Conservation (phyloP, 805 yeast species). For the Grigorovia jiainica region DNA sequence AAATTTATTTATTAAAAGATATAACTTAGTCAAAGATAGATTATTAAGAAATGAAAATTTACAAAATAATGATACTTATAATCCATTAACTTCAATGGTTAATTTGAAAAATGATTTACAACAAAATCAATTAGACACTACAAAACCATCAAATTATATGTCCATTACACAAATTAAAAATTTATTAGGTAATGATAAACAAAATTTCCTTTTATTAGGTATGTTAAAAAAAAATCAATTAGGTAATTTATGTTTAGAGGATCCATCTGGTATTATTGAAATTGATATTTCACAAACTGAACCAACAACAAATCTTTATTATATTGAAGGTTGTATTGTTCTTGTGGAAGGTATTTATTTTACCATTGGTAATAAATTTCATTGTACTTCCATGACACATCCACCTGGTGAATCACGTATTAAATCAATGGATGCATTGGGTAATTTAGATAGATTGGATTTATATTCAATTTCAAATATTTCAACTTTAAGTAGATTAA, state of each 20-base stretch:
- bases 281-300: conserved; percentile 54
- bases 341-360: conserved; percentile 80
- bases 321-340: conserved; percentile 65
- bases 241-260: conserved; percentile 74
- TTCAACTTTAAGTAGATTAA: conserved; percentile 45
- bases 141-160: conserved; percentile 13
- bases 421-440: conserved; percentile 57
- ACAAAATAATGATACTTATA: conserved; percentile 33
- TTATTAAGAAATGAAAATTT: conserved; percentile 68
- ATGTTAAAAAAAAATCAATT: conserved; percentile 50
- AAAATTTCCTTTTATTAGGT: conserved; percentile 70
- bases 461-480: conserved; percentile 28
- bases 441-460: conserved; percentile 64
- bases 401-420: conserved; percentile 82
- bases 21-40: conserved; percentile 57
- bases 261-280: conserved; percentile 64
- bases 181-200: conserved; percentile 75
- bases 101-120: conserved; percentile 15
- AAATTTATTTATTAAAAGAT: conserved; percentile 44
- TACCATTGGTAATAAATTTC: conserved; percentile 55
- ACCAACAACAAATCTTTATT: conserved; percentile 56
- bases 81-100: conserved; percentile 29
- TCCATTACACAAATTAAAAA: conserved; percentile 69
- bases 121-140: conserved; percentile 1
- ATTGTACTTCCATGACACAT: conserved; percentile 68